phyloP scores from a whole-genome alignment of 805 yeast genomes.

The Blastobotrys mokoenaii region DNA sequence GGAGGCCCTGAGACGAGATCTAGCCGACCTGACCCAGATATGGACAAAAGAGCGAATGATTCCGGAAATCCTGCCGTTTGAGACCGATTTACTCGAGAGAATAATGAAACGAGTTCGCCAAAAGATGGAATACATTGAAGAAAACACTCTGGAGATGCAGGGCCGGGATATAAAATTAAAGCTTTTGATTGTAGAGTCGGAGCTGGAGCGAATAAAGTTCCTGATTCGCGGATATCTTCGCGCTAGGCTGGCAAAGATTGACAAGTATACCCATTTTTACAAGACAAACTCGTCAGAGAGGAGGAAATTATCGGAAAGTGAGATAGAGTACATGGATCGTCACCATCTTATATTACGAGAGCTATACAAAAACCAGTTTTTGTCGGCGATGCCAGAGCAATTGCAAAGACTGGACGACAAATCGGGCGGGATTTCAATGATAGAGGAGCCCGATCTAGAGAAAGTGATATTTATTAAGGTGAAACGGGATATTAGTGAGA shows the following conservation, averaged over 20 bases:
- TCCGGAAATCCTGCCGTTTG: constrained; percentile 79
- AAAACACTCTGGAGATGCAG: constrained; percentile 69
- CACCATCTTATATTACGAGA: constrained; percentile 59
- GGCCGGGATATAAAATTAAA: constrained; percentile 58
- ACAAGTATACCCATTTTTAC: constrained; percentile 55
- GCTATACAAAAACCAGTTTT: constrained; percentile 59
- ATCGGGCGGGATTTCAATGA: constrained; percentile 51
- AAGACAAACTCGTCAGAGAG: constrained; percentile 35
- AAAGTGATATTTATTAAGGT: constrained; percentile 70
- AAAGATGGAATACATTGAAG: constrained; percentile 72
- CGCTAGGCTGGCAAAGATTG: constrained; percentile 64
- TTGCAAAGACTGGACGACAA: constrained; percentile 71
- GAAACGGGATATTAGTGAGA: constrained; percentile 30
- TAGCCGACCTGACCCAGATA: constrained; percentile 41
- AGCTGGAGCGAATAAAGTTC: constrained; percentile 78
- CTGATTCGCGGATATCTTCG: constrained; percentile 74
- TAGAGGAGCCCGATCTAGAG: constrained; percentile 67
- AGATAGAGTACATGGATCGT: constrained; percentile 53
- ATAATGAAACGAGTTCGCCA: constrained; percentile 51
- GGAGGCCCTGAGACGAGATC: constrained; percentile 49
- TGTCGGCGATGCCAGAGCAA: constrained; percentile 57
- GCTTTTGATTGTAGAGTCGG: constrained; percentile 81
- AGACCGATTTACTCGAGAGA: constrained; percentile 48
- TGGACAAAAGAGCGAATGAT: constrained; percentile 84
- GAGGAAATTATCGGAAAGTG: constrained; percentile 47